Conservation (phyloP, 2,329 filamentous ascomycete genomes). For the Sporothrix schenckii region DNA sequence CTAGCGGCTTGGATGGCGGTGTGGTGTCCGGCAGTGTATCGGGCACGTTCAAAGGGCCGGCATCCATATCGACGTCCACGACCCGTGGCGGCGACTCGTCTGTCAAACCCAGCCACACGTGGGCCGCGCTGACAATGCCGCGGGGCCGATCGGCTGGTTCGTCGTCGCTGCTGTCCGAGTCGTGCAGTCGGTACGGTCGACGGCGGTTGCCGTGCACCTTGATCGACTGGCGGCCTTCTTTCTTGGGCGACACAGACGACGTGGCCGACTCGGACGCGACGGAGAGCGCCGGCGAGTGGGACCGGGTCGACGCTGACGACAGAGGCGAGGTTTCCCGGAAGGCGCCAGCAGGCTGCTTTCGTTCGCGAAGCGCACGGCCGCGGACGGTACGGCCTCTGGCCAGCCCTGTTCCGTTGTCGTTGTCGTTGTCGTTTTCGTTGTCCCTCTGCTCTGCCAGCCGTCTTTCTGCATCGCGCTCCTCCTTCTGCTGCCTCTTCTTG, state of each 20-base stretch:
- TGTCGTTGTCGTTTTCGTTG: too few relatives aligned
- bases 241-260: not conserved
- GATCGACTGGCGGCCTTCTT: not conserved
- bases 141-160: not conserved
- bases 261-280: not conserved
- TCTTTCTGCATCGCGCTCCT: not conserved
- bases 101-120: not conserved
- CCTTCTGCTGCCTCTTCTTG: not conserved
- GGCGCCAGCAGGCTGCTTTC: conserved; percentile 1
- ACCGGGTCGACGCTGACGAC: not conserved
- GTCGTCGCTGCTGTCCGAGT: not conserved
- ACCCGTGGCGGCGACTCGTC: not conserved
- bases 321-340: not conserved
- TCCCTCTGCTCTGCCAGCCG: not conserved
- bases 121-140: not conserved
- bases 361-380: conserved; percentile 2
- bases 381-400: not conserved
- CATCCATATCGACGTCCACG: not conserved
- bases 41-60: not conserved
- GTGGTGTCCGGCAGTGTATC: too few relatives aligned
- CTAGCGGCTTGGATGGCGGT: too few relatives aligned
- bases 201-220: conserved; percentile 22
- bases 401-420: too few relatives aligned
- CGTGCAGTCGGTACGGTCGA: not conserved
- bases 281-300: not conserved